Base-by-base conservation (phyloP, 495 filamentous ascomycete genomes). In the Amniculicola lignicola region DNA sequence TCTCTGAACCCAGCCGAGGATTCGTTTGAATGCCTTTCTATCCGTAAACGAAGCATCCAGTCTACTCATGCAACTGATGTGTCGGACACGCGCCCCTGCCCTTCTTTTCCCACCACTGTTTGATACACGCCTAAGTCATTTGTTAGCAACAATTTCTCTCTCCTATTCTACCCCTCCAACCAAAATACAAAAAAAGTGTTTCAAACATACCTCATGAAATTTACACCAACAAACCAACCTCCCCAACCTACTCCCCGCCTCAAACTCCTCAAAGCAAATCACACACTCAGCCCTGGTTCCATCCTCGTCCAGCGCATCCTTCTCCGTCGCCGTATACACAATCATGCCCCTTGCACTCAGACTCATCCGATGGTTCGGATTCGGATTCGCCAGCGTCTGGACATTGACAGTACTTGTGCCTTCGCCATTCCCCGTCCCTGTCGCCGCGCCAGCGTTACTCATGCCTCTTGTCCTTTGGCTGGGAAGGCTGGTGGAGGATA, bases 211-310 rank as follows among this genome's bases (percentile, higher is more conserved):
- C 64, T 82, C 75, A 68, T 97, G 94, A 69, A 96, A 98, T 51
- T 91, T 86, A 70, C 93, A 98, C 54, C 95, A 72, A 69, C 94
- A 98, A 72, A 95, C 89, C 54, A 98, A 72, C 48, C 92, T 75
- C 4, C 84, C 89, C 80, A 97, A 84, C 43, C 82, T 72, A 50
- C 86, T 82, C 1, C 92, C 93, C 10, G 84, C 86, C 62, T 88
- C 86, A 67, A 95, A 97, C 62, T 98, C 94, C 69, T 96, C 94
- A 60, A 98, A 86, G 62, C 93, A 98, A 51, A 98, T 96, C 2
- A 89, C 86, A 67, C 93, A 98, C 70, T 98, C 93, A 6, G 76
- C 74, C 40, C 49, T 52, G 21, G 67, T 66, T 6, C 79, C 79
- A 49, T 79, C 83, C 47, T 85, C 81, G 19, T 83, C 84, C 6